These are phyloP conservation scores for Mycosarcoma maydis DNA, from an alignment of 1,284 basidiomycete genomes.

Conservation along the genomic window DNA sequence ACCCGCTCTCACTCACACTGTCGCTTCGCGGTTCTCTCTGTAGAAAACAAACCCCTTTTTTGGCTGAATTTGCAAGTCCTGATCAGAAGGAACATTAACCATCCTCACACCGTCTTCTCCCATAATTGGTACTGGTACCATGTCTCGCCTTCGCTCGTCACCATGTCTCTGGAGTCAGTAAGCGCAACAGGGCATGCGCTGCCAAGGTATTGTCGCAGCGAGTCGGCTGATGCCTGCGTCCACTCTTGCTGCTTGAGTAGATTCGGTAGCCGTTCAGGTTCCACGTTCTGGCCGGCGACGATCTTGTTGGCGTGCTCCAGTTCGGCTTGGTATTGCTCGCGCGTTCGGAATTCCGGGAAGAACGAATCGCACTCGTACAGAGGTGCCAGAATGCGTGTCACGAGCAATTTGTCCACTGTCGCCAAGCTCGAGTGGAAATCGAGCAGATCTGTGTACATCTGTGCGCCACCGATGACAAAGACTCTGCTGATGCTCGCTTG, in stretches of 20 bases:
- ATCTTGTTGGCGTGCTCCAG: slow-evolving; percentile 10
- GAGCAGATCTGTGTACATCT: slow-evolving; percentile 77
- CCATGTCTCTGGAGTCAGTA: slow-evolving; percentile 11
- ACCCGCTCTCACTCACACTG: slow-evolving; percentile 8
- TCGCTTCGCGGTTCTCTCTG: slow-evolving; percentile 19
- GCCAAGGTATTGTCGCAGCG: slow-evolving; percentile 24
- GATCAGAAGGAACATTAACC: background rate
- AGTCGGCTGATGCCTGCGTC: slow-evolving; percentile 20
- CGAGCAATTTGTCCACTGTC: slow-evolving; percentile 69
- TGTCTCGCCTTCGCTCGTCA: slow-evolving; percentile 29
- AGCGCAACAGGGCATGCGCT: slow-evolving; percentile 19
- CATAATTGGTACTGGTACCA: slow-evolving; percentile 47
- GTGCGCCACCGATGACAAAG: slow-evolving; percentile 91
- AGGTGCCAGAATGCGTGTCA: slow-evolving; percentile 83
- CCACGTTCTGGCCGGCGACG: background rate
- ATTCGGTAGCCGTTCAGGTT: background rate
- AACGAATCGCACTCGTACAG: slow-evolving; percentile 86
- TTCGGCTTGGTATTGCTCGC: slow-evolving; percentile 32
- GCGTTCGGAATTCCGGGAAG: slow-evolving; percentile 77
- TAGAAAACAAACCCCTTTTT: slow-evolving; percentile 2
- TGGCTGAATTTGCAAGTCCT: background rate
- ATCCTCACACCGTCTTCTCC: slow-evolving; percentile 16
- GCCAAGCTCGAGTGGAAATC: background rate
- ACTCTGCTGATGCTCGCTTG: slow-evolving; percentile 55
- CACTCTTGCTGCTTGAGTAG: slow-evolving; percentile 19